phyloP scores from a whole-genome alignment of 306 rosid genomes.

The Lupinus albus region DNA sequence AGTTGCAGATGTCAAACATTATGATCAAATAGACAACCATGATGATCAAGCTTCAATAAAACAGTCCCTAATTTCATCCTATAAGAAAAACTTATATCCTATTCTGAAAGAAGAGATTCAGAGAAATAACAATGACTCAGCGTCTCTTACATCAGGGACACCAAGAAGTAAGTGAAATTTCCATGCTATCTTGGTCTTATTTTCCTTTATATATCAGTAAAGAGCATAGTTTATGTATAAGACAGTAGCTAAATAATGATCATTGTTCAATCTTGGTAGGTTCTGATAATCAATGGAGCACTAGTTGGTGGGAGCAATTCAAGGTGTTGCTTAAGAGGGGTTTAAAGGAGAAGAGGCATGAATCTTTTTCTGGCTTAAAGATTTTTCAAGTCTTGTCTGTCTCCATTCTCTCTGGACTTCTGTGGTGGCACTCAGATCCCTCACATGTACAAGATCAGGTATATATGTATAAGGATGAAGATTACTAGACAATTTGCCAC shows the following conservation, averaged over 20 bases:
- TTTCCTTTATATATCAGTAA: conserved; percentile 1
- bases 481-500: not conserved
- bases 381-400: conserved; percentile 92
- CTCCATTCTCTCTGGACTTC: conserved; percentile 76
- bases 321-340: conserved; percentile 78
- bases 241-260: conserved; percentile 28
- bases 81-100: conserved; percentile 69
- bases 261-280: conserved; percentile 37
- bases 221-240: not conserved
- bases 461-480: conserved; percentile 6
- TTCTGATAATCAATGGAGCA: conserved; percentile 63
- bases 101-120: conserved; percentile 71
- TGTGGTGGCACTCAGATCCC: conserved; percentile 86
- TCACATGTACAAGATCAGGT: conserved; percentile 90
- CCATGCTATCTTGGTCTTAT: conserved; percentile 7
- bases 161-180: conserved; percentile 55
- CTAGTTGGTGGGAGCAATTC: conserved; percentile 86
- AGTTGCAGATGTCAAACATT: conserved; percentile 64
- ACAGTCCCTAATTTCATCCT: conserved; percentile 69
- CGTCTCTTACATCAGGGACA: conserved; percentile 41
- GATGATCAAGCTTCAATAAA: conserved; percentile 70
- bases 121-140: conserved; percentile 32
- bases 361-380: conserved; percentile 82
- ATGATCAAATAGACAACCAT: conserved; percentile 58
- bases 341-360: conserved; percentile 76